phyloP scores from a whole-genome alignment of 2,329 filamentous ascomycete genomes.

The Fusarium continuum region DNA sequence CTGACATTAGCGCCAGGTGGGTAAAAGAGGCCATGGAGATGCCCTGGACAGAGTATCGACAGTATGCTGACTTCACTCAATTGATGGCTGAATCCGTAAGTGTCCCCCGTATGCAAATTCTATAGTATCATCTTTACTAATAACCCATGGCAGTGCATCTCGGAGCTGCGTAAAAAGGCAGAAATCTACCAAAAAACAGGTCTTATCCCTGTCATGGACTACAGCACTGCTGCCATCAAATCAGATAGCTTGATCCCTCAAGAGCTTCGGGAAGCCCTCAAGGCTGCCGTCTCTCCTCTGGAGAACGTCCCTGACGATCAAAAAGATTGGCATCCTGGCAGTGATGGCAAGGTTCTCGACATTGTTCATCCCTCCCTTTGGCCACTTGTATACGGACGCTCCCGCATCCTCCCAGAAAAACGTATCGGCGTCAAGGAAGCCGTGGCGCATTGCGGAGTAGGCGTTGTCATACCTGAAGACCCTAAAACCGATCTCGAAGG shows the following conservation, averaged over 20 bases:
- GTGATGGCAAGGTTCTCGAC: constrained; percentile 30
- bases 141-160: constrained; percentile 41
- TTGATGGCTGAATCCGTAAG: constrained; percentile 46
- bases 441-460: constrained; percentile 48
- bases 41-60: constrained; percentile 42
- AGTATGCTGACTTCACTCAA: constrained; percentile 42
- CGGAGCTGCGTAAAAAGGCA: constrained; percentile 48
- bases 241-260: constrained; percentile 46
- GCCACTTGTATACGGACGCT: constrained; percentile 39
- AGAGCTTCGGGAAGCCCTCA: constrained; percentile 50
- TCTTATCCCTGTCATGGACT: constrained; percentile 49
- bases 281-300: constrained; percentile 54
- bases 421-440: constrained; percentile 51
- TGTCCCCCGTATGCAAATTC: neutral
- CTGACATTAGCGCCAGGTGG: constrained; percentile 43
- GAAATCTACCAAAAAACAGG: constrained; percentile 46
- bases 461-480: constrained; percentile 41
- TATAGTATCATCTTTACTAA: neutral
- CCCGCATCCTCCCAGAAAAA: constrained; percentile 48
- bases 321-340: constrained; percentile 47
- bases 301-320: constrained; percentile 59
- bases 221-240: constrained; percentile 47
- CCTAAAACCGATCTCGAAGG: neutral
- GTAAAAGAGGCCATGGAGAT: constrained; percentile 43
- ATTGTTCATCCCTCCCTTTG: constrained; percentile 36